Evolutionary conservation across 352 stramenopile species (phyloP).

Genomic region (Phytopythium sindhum): DNA sequence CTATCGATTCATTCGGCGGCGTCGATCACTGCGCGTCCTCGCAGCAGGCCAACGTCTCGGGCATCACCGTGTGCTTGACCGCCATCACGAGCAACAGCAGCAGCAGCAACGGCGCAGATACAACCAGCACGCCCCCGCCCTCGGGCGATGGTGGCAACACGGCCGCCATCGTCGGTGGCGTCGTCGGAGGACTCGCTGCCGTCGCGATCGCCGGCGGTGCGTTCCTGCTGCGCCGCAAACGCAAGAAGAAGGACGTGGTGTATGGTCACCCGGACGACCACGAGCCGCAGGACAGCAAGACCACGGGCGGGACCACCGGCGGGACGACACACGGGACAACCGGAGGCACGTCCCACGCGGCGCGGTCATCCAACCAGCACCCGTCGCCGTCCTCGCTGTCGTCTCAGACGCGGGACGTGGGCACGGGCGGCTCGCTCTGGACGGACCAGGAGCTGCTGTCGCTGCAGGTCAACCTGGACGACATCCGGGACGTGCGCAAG

Average conservation of each 20-base stretch:
- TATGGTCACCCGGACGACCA: neutral
- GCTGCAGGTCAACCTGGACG: constrained; percentile 43
- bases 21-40: constrained; percentile 19
- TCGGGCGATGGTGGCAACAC: constrained; percentile 21
- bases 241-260: constrained; percentile 6
- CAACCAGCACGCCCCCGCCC: neutral
- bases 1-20: constrained; percentile 36
- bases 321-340: constrained; percentile 13
- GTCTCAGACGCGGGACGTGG: neutral
- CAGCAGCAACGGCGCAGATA: constrained; percentile 3
- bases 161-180: constrained; percentile 35
- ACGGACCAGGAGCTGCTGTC: constrained; percentile 47
- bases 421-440: constrained; percentile 29
- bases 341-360: constrained; percentile 12
- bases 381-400: neutral
- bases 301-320: constrained; percentile 16
- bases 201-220: constrained; percentile 22
- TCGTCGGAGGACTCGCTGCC: constrained; percentile 37
- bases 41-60: constrained; percentile 19
- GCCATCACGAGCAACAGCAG: neutral
- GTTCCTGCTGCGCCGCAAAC: constrained; percentile 23
- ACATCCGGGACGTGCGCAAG: constrained; percentile 38
- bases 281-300: constrained; percentile 1
- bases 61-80: constrained; percentile 35
- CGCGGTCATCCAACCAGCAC: constrained; percentile 6